Percentiles rank a stretch among this genome's conserved stretches.
Evolutionary conservation across 345 rosid species (phyloP).

Genomic region (Lepidium didymum): DNA sequence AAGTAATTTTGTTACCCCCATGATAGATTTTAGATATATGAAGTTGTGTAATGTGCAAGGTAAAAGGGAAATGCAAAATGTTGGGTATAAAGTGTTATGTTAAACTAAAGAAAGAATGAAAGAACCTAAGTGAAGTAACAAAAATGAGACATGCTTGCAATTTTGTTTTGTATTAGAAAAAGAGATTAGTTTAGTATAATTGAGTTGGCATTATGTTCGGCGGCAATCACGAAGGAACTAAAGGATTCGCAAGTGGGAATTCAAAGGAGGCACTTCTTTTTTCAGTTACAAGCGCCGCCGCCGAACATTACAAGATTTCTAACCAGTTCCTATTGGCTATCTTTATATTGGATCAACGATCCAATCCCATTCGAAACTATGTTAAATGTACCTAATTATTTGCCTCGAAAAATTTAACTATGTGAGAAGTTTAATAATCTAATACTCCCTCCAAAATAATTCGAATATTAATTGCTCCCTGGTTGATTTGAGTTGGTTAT

Average conservation of each 20-base stretch:
- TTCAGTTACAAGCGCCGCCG: constrained; percentile 36
- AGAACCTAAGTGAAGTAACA: not conserved
- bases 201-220: not conserved
- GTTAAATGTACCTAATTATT: not conserved
- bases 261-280: constrained; percentile 9
- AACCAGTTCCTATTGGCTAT: constrained; percentile 19
- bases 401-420: too few species aligned
- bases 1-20: too few species aligned
- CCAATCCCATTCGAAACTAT: too few species aligned
- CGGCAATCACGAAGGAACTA: constrained; percentile 19
- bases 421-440: too few species aligned
- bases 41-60: too few species aligned
- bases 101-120: too few species aligned
- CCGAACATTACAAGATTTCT: constrained; percentile 19
- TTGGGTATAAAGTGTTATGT: not conserved
- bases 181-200: not conserved
- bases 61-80: not conserved
- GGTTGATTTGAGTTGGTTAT: too few species aligned
- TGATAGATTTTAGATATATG: too few species aligned
- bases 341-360: too few species aligned
- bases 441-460: too few species aligned
- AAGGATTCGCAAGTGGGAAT: constrained; percentile 19
- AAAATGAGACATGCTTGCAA: not conserved
- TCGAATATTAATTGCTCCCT: too few species aligned
- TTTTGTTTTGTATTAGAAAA: not conserved